Base-by-base conservation (phyloP, 2,329 filamentous ascomycete genomes). In the Aureobasidium sp. region DNA sequence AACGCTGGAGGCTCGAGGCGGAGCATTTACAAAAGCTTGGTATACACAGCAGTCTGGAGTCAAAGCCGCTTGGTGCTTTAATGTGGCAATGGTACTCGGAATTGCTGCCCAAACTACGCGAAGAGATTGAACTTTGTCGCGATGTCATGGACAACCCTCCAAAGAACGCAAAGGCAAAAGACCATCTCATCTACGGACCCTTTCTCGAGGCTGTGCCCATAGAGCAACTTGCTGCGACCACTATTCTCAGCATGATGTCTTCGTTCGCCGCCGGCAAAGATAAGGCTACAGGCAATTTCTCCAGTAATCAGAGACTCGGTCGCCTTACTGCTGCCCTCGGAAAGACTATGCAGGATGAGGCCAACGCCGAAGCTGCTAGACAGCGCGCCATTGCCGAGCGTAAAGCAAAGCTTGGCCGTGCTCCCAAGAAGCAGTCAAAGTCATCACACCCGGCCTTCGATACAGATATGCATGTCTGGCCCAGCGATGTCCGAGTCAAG, bases 1-100 rank as follows among this genome's bases (percentile, higher is more conserved):
- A 83, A 0, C 85, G 90, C 58, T 99, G 94, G 94, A 85, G 86
- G 52, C 77, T 82, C 42, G 90, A 94, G 68, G 86, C 88, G 68
- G 78, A 87, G 53, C 77, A 84, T 13, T 76, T 94, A 62, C 78
- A 81, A 60, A 86, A 87, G 63, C 82, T 89, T 70, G 90, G 91
- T 2, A 79, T 93, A 45, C 87, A 86, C 68, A 82, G 83, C 1
- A 75, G 80, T 5, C 71, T 89, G 41, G 78, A 83, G 36, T 81
- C 79, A 9, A 83, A 82, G 60, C 81, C 81, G 13, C 74, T 95
- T 29, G 87, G 86, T 65, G 78, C 84, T 3, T 77, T 89, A 59
- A 83, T 96, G 74, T 89, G 86, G 78, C 81, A 88, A 64, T 96
- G 91, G 91, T 88, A 94, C 64, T 69, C 75, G 21, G 78, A 78